These are phyloP conservation scores for Oryza officinalis DNA, from an alignment of 176 grass and related monocot species.

Conservation along the genomic window DNA sequence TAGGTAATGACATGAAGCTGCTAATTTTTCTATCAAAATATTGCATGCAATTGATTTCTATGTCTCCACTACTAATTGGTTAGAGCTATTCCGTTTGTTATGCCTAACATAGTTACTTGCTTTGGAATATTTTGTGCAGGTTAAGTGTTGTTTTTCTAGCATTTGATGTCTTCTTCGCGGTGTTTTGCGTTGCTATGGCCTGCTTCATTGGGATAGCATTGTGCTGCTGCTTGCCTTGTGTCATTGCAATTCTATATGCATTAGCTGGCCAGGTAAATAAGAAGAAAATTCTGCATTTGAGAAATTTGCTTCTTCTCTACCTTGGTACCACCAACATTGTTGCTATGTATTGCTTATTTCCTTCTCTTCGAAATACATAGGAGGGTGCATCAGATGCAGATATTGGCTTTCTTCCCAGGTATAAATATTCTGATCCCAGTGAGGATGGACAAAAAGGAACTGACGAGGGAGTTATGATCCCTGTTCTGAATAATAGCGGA, in stretches of 20 bases:
- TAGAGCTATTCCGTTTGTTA: neutral
- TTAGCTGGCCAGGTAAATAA: constrained; percentile 77
- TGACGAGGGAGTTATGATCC: constrained; percentile 88
- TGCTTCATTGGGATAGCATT: constrained; percentile 94
- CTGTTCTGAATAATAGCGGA: constrained; percentile 72
- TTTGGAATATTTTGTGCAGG: constrained; percentile 50
- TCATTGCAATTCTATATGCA: constrained; percentile 93
- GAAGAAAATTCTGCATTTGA: constrained; percentile 8
- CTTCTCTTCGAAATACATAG: constrained; percentile 40
- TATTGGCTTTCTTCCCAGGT: constrained; percentile 80
- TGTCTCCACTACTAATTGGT: constrained; percentile 1
- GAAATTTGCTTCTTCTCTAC: neutral
- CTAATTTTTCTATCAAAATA: neutral
- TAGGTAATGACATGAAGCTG: neutral
- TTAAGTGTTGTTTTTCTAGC: constrained; percentile 77
- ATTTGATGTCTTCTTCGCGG: constrained; percentile 84
- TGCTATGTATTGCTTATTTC: constrained; percentile 16
- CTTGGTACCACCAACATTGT: neutral
- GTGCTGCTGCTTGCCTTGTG: constrained; percentile 95
- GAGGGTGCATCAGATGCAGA: constrained; percentile 96
- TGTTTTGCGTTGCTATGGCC: constrained; percentile 82
- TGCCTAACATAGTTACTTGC: neutral
- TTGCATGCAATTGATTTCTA: neutral
- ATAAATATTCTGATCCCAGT: constrained; percentile 67
- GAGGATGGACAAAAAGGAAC: constrained; percentile 54